Evolutionary conservation across 2,329 filamentous ascomycete genomes (phyloP).

Genomic region (Aspergillus transmontanensis): DNA sequence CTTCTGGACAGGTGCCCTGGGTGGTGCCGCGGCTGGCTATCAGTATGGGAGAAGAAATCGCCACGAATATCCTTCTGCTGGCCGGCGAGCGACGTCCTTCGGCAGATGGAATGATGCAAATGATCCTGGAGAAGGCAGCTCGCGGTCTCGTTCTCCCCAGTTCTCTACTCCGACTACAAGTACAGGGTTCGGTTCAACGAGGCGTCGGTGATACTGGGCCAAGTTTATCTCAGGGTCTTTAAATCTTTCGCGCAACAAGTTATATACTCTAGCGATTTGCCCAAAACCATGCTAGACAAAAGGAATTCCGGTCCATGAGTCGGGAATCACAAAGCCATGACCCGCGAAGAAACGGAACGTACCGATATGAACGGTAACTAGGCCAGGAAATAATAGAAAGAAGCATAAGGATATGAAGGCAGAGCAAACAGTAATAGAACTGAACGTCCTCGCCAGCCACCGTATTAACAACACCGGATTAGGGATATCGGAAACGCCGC

Average conservation of each 20-base stretch:
- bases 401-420: background rate
- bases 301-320: background rate
- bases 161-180: constrained; percentile 38
- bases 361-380: background rate
- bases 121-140: constrained; percentile 38
- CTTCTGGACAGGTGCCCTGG: constrained; percentile 50
- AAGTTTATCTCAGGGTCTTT: background rate
- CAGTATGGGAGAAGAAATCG: constrained; percentile 34
- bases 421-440: background rate
- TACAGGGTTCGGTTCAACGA: constrained; percentile 51
- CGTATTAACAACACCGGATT: background rate
- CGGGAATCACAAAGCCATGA: background rate
- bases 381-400: constrained; percentile 1
- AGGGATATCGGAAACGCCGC: constrained; percentile 10
- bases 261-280: constrained; percentile 6
- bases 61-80: constrained; percentile 18
- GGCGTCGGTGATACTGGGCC: constrained; percentile 36
- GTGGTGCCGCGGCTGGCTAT: constrained; percentile 48
- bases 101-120: constrained; percentile 23
- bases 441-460: constrained; percentile 7
- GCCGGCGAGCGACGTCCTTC: constrained; percentile 19
- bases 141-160: constrained; percentile 33
- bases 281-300: constrained; percentile 2
- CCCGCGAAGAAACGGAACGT: background rate
- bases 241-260: background rate